phyloP scores from a whole-genome alignment of 371 early-diverging fungal genomes.

The Pancytospora philotis region DNA sequence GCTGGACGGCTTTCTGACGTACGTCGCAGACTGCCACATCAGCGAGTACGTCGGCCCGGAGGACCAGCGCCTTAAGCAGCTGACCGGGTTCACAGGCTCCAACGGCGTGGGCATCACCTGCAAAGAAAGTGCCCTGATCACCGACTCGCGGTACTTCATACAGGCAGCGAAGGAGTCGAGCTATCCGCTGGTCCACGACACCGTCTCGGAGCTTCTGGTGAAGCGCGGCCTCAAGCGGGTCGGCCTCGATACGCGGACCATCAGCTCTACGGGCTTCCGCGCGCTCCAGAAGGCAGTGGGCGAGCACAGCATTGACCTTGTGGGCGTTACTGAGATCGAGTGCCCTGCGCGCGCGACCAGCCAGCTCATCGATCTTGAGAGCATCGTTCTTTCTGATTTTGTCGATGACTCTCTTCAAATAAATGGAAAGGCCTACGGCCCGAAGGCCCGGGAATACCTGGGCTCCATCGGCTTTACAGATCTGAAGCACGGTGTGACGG shows the following conservation, averaged over 20 bases:
- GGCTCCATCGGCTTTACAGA: background rate
- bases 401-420: background rate
- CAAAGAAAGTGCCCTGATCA: conserved; percentile 70
- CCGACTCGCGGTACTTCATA: conserved; percentile 91
- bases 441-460: background rate
- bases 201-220: conserved; percentile 30
- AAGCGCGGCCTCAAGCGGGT: conserved; percentile 30
- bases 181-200: conserved; percentile 9
- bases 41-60: conserved; percentile 85
- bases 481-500: conserved; percentile 63
- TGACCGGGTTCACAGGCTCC: conserved; percentile 90
- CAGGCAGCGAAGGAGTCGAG: conserved; percentile 81
- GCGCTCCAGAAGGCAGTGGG: conserved; percentile 53
- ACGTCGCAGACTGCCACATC: conserved; percentile 58
- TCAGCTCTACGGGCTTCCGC: conserved; percentile 61
- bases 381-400: background rate
- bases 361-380: background rate
- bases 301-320: conserved; percentile 33
- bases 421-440: background rate
- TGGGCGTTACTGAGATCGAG: background rate
- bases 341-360: background rate
- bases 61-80: conserved; percentile 78
- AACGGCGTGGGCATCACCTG: conserved; percentile 76
- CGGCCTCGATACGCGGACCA: conserved; percentile 37
- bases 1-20: conserved; percentile 46